Evolutionary conservation across 1,139 yeast genomes (phyloP).

Genomic region (Tardiomyces blankii): DNA sequence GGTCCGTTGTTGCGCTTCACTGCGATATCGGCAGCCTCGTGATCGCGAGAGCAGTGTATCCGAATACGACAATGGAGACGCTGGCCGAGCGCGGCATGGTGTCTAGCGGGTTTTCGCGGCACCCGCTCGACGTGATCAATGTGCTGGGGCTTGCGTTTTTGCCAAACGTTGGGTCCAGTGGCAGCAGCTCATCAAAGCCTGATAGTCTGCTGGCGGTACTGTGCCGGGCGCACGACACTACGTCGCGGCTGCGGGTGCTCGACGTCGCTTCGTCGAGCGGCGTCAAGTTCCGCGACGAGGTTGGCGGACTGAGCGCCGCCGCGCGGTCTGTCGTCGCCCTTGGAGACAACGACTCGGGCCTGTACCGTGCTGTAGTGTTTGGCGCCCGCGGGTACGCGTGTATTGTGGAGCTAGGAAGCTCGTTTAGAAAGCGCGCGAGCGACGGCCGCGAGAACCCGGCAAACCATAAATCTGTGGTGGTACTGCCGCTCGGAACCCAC

Average conservation of each 20-base stretch:
- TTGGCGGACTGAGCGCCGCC: neutral
- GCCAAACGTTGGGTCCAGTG: neutral
- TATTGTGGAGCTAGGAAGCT: neutral
- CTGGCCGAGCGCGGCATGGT: neutral
- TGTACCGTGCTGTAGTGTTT: neutral
- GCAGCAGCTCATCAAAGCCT: neutral
- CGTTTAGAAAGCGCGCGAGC: neutral
- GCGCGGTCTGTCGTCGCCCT: neutral
- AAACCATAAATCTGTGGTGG: neutral
- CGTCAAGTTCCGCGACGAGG: neutral
- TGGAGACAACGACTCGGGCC: neutral
- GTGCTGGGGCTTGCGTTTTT: neutral
- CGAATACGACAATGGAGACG: neutral
- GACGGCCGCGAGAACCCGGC: neutral
- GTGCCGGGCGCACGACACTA: neutral
- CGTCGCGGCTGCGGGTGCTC: neutral
- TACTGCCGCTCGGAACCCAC: neutral
- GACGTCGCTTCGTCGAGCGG: neutral
- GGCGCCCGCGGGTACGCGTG: neutral
- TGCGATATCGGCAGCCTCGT: neutral
- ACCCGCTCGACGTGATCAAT: neutral
- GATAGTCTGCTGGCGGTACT: neutral
- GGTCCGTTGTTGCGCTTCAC: neutral
- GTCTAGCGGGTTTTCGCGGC: neutral
- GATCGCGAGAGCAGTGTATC: neutral